Evolutionary conservation across 495 filamentous ascomycete genomes (phyloP).

Genomic region (Daldinia bambusicola): DNA sequence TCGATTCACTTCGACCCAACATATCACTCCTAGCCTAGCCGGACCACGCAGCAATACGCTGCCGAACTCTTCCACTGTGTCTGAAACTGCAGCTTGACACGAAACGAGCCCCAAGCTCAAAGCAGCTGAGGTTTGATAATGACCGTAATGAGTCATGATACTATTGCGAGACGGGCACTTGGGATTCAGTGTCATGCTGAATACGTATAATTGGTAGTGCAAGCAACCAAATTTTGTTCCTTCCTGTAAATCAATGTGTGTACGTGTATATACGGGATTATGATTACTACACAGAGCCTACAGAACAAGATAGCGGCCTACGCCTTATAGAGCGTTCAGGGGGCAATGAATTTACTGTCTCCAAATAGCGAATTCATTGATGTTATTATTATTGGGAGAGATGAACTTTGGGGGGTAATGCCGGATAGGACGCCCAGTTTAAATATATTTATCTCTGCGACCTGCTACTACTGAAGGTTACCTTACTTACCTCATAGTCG

Average conservation of each 20-base stretch:
- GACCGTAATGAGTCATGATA: not conserved
- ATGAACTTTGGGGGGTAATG: not conserved
- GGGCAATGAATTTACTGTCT: not conserved
- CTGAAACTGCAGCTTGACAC: not conserved
- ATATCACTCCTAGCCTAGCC: not conserved
- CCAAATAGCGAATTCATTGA: not conserved
- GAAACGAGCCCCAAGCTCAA: not conserved
- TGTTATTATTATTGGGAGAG: not conserved
- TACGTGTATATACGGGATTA: slow-evolving; percentile 2
- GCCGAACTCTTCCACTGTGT: not conserved
- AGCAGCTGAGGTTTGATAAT: not conserved
- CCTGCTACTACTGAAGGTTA: not conserved
- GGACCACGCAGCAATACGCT: too few species aligned
- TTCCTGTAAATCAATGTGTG: not conserved
- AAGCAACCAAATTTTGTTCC: not conserved
- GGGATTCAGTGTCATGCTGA: slow-evolving; percentile 7
- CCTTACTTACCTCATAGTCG: not conserved
- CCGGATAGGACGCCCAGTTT: not conserved
- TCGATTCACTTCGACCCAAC: slow-evolving; percentile 3
- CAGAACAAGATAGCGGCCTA: not conserved
- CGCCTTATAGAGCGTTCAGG: not conserved
- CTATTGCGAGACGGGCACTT: not conserved
- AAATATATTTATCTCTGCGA: not conserved
- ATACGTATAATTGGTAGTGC: slow-evolving; percentile 3
- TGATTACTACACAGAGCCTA: not conserved